Conservation (phyloP, 768 basidiomycete genomes). For the Sistotremastrum suecicum region DNA sequence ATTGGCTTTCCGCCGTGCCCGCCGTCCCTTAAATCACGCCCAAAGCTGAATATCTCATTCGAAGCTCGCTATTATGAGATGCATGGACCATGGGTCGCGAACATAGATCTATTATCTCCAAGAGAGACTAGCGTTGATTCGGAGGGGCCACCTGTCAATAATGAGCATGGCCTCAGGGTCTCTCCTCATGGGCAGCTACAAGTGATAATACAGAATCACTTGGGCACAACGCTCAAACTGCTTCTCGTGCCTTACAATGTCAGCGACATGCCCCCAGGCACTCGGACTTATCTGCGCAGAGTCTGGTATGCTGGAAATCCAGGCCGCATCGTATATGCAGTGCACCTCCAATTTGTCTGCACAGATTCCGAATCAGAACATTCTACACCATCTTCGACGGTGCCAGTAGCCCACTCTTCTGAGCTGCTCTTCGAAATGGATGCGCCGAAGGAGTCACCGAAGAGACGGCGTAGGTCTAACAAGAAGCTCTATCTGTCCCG, state of each 20-base stretch:
- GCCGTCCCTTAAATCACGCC: slow-evolving; percentile 8
- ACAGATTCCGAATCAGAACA: slow-evolving; percentile 5
- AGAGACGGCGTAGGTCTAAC: not conserved
- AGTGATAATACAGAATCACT: slow-evolving; percentile 16
- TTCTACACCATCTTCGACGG: slow-evolving; percentile 2
- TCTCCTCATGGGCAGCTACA: slow-evolving; percentile 17
- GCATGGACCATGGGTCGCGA: slow-evolving; percentile 17
- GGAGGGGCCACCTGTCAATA: slow-evolving; percentile 7
- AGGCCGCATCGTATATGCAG: slow-evolving; percentile 9
- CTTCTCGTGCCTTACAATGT: slow-evolving; percentile 20
- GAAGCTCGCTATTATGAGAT: slow-evolving; percentile 10
- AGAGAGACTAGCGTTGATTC: no score
- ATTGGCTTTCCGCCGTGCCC: slow-evolving; percentile 11
- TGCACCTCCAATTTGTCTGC: slow-evolving; percentile 17
- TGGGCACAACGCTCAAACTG: slow-evolving; percentile 16
- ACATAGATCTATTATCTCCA: slow-evolving; percentile 11
- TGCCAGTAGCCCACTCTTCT: slow-evolving; percentile 1
- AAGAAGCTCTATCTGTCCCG: slow-evolving; percentile 13
- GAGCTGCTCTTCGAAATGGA: slow-evolving; percentile 1
- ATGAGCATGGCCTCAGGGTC: slow-evolving; percentile 14
- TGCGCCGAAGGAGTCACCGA: slow-evolving; percentile 3
- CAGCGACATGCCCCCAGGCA: slow-evolving; percentile 13
- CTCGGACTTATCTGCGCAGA: slow-evolving; percentile 16
- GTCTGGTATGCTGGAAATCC: slow-evolving; percentile 8
- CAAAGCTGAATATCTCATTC: slow-evolving; percentile 9